Conservation (phyloP, 2,329 filamentous ascomycete genomes). For the Bipolaris oryzae region DNA sequence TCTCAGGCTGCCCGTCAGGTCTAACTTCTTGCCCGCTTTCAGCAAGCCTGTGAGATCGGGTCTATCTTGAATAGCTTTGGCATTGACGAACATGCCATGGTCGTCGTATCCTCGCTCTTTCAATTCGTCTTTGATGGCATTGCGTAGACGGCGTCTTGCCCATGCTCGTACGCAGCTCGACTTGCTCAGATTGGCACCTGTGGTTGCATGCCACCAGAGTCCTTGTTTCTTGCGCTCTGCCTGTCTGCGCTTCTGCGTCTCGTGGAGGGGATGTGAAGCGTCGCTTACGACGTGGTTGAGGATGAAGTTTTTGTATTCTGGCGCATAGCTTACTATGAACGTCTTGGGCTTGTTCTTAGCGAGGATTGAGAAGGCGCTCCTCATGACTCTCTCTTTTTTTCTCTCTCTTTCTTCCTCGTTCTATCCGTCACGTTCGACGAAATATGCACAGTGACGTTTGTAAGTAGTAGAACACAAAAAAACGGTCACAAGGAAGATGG, state of each 20-base stretch:
- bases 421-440: neutral
- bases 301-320: conserved; percentile 33
- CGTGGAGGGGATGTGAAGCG: conserved; percentile 35
- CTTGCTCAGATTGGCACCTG: conserved; percentile 31
- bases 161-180: conserved; percentile 42
- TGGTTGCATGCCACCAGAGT: conserved; percentile 44
- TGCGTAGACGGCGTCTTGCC: conserved; percentile 38
- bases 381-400: conserved; percentile 23
- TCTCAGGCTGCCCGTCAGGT: conserved; percentile 35
- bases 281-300: conserved; percentile 30
- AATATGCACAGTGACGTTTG: conserved; percentile 14
- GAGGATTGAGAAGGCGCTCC: conserved; percentile 15
- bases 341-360: conserved; percentile 19
- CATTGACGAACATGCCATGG: conserved; percentile 30
- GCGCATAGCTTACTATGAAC: conserved; percentile 33
- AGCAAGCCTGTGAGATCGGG: conserved; percentile 10
- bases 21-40: conserved; percentile 6
- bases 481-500: neutral
- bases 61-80: neutral
- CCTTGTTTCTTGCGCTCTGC: conserved; percentile 29
- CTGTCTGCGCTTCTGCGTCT: conserved; percentile 25
- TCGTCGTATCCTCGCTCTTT: conserved; percentile 35
- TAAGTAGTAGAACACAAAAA: neutral
- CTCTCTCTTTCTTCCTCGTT: neutral
- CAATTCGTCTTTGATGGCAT: conserved; percentile 40